These are phyloP conservation scores for Cercospora sesami DNA, from an alignment of 2,329 filamentous ascomycete species.

Conservation along the genomic window DNA sequence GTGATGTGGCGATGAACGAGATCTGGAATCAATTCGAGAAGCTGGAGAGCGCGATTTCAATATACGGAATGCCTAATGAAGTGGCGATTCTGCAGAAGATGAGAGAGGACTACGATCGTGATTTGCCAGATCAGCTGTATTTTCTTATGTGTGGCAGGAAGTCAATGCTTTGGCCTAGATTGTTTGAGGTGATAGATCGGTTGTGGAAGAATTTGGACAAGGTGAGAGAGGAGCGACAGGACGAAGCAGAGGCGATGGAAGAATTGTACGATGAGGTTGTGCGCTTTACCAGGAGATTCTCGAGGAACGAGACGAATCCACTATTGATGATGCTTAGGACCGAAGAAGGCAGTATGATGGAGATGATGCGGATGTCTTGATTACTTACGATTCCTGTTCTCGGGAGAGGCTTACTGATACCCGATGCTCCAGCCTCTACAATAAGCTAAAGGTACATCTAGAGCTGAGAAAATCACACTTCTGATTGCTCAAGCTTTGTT, in stretches of 20 bases:
- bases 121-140: constrained; percentile 22
- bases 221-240: constrained; percentile 1
- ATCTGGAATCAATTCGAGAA: not conserved
- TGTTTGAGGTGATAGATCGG: constrained; percentile 16
- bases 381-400: not conserved
- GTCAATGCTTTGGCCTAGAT: constrained; percentile 15
- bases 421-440: not conserved
- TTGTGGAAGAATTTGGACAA: constrained; percentile 17
- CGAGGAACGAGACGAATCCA: constrained; percentile 16
- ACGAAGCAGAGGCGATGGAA: constrained; percentile 13
- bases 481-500: not conserved
- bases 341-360: constrained; percentile 15
- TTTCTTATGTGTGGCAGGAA: constrained; percentile 18
- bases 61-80: constrained; percentile 14
- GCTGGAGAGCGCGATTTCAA: not conserved
- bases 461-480: not conserved
- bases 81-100: constrained; percentile 11
- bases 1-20: not conserved
- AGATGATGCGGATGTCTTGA: constrained; percentile 13
- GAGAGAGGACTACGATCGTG: constrained; percentile 19
- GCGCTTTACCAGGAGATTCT: constrained; percentile 8
- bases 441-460: not conserved
- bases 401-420: not conserved
- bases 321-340: constrained; percentile 15
- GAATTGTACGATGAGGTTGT: constrained; percentile 10